A percentile compares a stretch with the other conserved stretches of the same genome.
Evolutionary conservation across 202 grass and related monocot genomes (phyloP).

Genomic region (Carex arenaria): DNA sequence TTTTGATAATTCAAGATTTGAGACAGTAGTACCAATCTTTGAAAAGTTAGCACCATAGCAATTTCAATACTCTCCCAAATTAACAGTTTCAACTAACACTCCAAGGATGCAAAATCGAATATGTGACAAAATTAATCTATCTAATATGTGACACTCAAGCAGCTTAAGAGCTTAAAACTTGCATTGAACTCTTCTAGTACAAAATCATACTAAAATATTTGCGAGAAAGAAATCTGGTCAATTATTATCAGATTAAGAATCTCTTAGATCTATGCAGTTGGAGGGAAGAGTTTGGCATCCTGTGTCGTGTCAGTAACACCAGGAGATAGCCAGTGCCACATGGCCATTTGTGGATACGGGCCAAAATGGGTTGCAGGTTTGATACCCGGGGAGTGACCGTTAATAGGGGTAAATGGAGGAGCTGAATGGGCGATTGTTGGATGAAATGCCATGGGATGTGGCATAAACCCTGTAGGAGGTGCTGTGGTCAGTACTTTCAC

Average conservation of each 20-base stretch:
- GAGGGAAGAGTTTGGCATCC: slow-evolving; percentile 27
- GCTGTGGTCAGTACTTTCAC: slow-evolving; percentile 15
- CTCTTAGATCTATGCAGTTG: slow-evolving; percentile 25
- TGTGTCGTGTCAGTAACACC: slow-evolving; percentile 27
- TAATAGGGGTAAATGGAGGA: slow-evolving; percentile 4
- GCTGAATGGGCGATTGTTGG: slow-evolving; percentile 12
- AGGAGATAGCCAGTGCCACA: slow-evolving; percentile 33
- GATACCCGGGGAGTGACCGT: neutral
- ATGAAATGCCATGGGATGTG: slow-evolving; percentile 31
- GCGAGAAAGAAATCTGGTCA: neutral
- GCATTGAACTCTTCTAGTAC: slow-evolving; percentile 12
- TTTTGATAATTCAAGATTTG: neutral
- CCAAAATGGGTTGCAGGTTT: slow-evolving; percentile 14
- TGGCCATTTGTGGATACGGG: slow-evolving; percentile 20
- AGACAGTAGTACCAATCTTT: neutral
- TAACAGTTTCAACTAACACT: neutral
- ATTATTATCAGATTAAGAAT: slow-evolving; percentile 8
- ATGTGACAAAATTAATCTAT: neutral
- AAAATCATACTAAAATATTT: slow-evolving; percentile 9
- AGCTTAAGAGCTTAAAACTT: neutral
- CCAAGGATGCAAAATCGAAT: neutral
- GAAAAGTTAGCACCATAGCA: neutral
- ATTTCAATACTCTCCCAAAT: neutral
- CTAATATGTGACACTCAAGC: neutral
- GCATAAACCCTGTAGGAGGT: slow-evolving; percentile 23